Base-by-base conservation (phyloP, 129 eudicot species). In the Scalesia atractyloides region DNA sequence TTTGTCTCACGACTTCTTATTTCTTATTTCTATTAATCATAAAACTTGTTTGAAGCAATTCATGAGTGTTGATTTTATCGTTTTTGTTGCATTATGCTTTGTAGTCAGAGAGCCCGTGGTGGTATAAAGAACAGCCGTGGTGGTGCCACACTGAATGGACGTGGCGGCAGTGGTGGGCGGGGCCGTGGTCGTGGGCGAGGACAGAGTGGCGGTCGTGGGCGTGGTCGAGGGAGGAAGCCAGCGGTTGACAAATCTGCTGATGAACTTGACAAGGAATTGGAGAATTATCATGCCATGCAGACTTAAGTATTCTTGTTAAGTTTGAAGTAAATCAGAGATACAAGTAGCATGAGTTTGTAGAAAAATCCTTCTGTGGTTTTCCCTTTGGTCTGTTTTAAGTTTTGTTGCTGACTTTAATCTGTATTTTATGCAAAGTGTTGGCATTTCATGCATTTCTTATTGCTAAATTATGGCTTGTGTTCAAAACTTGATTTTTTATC, bases 251-350 rank as follows among this genome's bases (percentile, higher is more conserved):
- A 88, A 72, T 87, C 97, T 3, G 98, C 93, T 49, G 91, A 88
- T 68, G 88, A 95, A 30, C 97, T 95, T 30, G 99, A 95, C 80
- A 90, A 95, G 82, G 99, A 95, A 64, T 73, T 95, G 75, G 97
- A 95, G 77, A 84, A 50, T 50, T 90, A 95, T 68, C 98, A 94
- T 56, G 87, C 98, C 17, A 90, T 88, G 96, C 87, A 90, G 51
- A 79, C 79, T 65, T 88, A 33, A 67, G 26, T 3, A 6, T 11
- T 26, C 0, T 3, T 2, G 0, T 6, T 7, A 56, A 64, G 41
- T 44, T 39, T 13, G 44, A 44, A 36, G 24, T 26, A 62, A 46
- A 33, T 22, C 43, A 9, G 44, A 59, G 24, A 18, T 65, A 61
- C n/a, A 17, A 68, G 67, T 73, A 48, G 72, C 16, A 41, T 34